Percentiles rank a stretch among this genome's conserved stretches.
Evolutionary conservation across 2,329 filamentous ascomycete species (phyloP).

Genomic region (Hirsutella minnesotensis): DNA sequence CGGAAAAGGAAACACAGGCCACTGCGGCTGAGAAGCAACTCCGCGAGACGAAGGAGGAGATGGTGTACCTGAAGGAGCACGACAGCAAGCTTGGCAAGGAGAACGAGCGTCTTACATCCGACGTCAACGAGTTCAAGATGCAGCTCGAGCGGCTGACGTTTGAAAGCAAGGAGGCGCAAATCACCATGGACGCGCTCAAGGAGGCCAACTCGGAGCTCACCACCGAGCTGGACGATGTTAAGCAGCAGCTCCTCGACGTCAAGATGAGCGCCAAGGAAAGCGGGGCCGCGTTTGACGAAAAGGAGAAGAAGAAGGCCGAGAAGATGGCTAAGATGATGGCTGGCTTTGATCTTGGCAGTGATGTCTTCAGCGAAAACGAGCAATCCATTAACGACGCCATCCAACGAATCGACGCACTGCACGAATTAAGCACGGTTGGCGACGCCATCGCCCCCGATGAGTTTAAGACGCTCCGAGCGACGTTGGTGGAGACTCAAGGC

Average conservation of each 20-base stretch:
- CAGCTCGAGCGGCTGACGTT: constrained; percentile 91
- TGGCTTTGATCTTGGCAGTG: constrained; percentile 85
- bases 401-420: constrained; percentile 66
- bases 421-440: constrained; percentile 64
- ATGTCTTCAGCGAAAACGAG: constrained; percentile 91
- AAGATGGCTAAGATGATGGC: constrained; percentile 99
- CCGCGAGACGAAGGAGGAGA: constrained; percentile 74
- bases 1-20: constrained; percentile 80
- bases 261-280: constrained; percentile 96
- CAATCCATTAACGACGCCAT: constrained; percentile 73
- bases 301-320: constrained; percentile 97
- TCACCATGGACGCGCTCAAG: constrained; percentile 95
- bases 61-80: constrained; percentile 74
- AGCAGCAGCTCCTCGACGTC: constrained; percentile 89
- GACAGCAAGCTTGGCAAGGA: constrained; percentile 74
- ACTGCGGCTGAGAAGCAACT: constrained; percentile 69
- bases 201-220: constrained; percentile 93
- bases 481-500: constrained; percentile 79
- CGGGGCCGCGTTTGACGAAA: constrained; percentile 80
- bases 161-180: constrained; percentile 90
- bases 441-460: constrained; percentile 74
- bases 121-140: constrained; percentile 92
- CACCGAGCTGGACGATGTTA: constrained; percentile 82
- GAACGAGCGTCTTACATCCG: constrained; percentile 74
- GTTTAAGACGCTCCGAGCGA: constrained; percentile 62